Percentiles rank a stretch among this genome's conserved stretches.
phyloP scores from a whole-genome alignment of 2,329 filamentous ascomycete species.

The Ophiostoma perfectum region DNA sequence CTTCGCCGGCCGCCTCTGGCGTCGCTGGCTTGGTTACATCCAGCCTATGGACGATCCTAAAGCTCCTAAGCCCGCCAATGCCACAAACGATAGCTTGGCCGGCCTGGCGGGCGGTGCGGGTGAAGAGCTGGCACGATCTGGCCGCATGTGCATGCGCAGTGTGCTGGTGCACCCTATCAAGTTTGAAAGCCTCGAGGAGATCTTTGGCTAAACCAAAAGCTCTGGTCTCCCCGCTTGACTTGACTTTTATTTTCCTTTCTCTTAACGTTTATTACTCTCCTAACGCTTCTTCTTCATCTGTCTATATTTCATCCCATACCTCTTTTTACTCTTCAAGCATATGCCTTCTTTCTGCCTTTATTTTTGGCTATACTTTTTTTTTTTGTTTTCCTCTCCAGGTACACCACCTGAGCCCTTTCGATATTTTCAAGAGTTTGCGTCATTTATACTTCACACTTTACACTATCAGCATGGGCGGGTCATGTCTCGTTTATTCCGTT shows the following conservation, averaged over 20 bases:
- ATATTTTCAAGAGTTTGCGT: constrained; percentile 6
- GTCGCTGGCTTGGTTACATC: constrained; percentile 65
- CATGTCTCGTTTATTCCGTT: constrained; percentile 15
- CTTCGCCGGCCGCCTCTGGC: constrained; percentile 72
- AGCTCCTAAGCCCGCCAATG: constrained; percentile 34
- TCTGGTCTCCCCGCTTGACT: neutral
- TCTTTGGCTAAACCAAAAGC: constrained; percentile 8
- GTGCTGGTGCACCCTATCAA: constrained; percentile 82
- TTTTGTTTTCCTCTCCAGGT: neutral
- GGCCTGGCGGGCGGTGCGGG: constrained; percentile 40
- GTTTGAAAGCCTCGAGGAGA: constrained; percentile 42
- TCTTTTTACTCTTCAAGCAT: constrained; percentile 30
- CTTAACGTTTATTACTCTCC: constrained; percentile 29
- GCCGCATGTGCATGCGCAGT: constrained; percentile 71
- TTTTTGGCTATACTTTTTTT: neutral
- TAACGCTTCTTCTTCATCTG: constrained; percentile 1
- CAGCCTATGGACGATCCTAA: constrained; percentile 33
- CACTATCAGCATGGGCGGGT: constrained; percentile 18
- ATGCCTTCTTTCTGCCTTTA: neutral
- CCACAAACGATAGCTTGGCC: constrained; percentile 36
- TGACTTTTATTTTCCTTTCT: constrained; percentile 30
- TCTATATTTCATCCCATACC: neutral
- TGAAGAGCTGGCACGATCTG: constrained; percentile 47
- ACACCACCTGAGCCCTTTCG: neutral
- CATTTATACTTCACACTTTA: constrained; percentile 14